Base-by-base conservation (phyloP, 2,329 filamentous ascomycete genomes). In the Ophiostoma sp. region DNA sequence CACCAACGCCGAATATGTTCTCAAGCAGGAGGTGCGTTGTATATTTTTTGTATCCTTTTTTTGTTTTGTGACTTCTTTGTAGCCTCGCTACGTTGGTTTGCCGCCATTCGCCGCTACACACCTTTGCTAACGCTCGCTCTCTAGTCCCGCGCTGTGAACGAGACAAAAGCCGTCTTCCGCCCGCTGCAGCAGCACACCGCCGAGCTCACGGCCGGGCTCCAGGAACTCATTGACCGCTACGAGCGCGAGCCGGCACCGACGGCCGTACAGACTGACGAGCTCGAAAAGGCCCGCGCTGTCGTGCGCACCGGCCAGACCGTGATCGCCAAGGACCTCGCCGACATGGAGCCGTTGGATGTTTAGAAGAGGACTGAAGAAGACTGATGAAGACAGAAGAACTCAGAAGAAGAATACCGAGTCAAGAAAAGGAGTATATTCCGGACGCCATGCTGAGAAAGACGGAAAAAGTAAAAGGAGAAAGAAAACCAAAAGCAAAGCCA, bases 101-200 rank as follows among this genome's bases (percentile, higher is more conserved):
- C 3, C 39, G 39, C n/a, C n/a, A n/a, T n/a, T n/a, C n/a, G n/a
- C n/a, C n/a, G n/a, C n/a, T n/a, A n/a, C n/a, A n/a, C n/a, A n/a
- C n/a, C n/a, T n/a, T n/a, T 48, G 44, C 44, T 48, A n/a, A 48
- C 48, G 4, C 52, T 57, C 10, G 8, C 67, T n/a, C 23, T 60
- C 0, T 76, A 97, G 93, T 86, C 87, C 81, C 86, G 87, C 82
- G 94, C 91, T 31, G 82, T 93, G n/a, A 88, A 93, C 74, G 92
- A 99, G 81, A 98, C 95, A 10, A 90, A 90, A 78, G 90, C 89
- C 70, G 87, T 98, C 36, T 90, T 98, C 75, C 89, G 85, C 2
- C 87, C 87, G 1, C 81, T 98, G 74, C 86, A 86, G 75, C 79
- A 86, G 76, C 90, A 92, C 76, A 93, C 97, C 75, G 80, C 80